Base-by-base conservation (phyloP, 2,329 filamentous ascomycete species). In the Alternaria incomplexa region DNA sequence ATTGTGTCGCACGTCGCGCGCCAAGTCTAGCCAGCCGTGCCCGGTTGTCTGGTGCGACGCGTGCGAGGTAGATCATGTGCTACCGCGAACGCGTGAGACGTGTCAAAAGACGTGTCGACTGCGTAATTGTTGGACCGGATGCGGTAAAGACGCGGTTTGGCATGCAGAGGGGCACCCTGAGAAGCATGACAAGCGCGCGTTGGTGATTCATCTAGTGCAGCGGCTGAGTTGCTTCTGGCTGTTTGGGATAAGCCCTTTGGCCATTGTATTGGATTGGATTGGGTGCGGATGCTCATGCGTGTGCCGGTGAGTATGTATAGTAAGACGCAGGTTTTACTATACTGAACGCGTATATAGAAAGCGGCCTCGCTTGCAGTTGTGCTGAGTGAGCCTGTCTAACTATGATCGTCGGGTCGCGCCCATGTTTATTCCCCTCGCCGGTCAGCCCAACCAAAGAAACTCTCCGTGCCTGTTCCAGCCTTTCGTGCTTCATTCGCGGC, bases 11-110 rank as follows among this genome's bases (percentile, higher is more conserved):
- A 58, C 56, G 61, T 55, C 56, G 64, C 61, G 59, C 28, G 58
- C 48, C 53, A 56, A 23, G 55, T 57, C 40, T 26, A 23, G 20
- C 28, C 40, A 47, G 20, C 28, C 48, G 45, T 58, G 45, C 36
- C 48, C 28, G 28, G 40, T 46, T 52, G 54, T 40, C 44, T 63
- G 58, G 44, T 66, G 62, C 61, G 65, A 63, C 68, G 70, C 70
- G 70, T 69, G 20, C 44, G 15, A 58, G 13, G 23, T 10, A 43
- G 44, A 63, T 69, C 68, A 71, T 61, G 59, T 70, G 69, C 23
- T 40, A 50, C 51, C 68, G 69, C 65, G 69, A 53, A 66, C 70
- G 70, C 70, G 70, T 68, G 67, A 63, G 64, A 70, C 67, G 70
- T 62, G 68, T 68, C 54, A 52, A 52, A 40, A 32, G 30, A 59